phyloP scores from a whole-genome alignment of 192 early-diverging fungal genomes.

The Spizellomyces sp. region DNA sequence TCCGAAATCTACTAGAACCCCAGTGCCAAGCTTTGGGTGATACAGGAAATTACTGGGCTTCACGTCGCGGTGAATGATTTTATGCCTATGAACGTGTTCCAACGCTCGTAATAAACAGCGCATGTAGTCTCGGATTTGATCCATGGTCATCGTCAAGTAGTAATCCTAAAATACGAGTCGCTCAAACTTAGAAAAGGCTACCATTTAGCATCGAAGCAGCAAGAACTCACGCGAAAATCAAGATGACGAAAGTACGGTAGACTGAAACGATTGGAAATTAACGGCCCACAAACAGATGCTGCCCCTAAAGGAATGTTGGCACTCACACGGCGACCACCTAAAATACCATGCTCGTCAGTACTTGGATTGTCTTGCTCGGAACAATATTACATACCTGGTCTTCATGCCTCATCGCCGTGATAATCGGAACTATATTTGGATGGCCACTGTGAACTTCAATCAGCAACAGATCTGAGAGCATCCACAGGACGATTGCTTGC shows the following conservation, averaged over 20 bases:
- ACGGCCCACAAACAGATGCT: neutral
- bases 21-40: conserved; percentile 63
- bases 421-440: conserved; percentile 73
- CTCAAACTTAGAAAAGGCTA: neutral
- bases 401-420: conserved; percentile 74
- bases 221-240: conserved; percentile 69
- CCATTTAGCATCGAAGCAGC: neutral
- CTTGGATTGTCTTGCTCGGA: too few relatives aligned
- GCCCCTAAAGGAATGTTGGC: too few relatives aligned
- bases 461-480: neutral
- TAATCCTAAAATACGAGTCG: conserved; percentile 50
- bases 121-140: conserved; percentile 79
- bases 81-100: conserved; percentile 65
- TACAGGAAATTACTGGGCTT: conserved; percentile 98
- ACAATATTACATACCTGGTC: conserved; percentile 69
- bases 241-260: conserved; percentile 84
- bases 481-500: neutral
- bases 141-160: conserved; percentile 60
- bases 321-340: too few relatives aligned
- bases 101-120: conserved; percentile 71
- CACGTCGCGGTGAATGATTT: conserved; percentile 89
- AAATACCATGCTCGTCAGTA: too few relatives aligned
- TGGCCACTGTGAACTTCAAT: conserved; percentile 54
- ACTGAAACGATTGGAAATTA: conserved; percentile 21
- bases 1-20: conserved; percentile 92